Percentiles rank a stretch among this genome's conserved stretches.
These are phyloP conservation scores for Nannizzia gypsea DNA, from an alignment of 2,329 filamentous ascomycete genomes.

Conservation along the genomic window DNA sequence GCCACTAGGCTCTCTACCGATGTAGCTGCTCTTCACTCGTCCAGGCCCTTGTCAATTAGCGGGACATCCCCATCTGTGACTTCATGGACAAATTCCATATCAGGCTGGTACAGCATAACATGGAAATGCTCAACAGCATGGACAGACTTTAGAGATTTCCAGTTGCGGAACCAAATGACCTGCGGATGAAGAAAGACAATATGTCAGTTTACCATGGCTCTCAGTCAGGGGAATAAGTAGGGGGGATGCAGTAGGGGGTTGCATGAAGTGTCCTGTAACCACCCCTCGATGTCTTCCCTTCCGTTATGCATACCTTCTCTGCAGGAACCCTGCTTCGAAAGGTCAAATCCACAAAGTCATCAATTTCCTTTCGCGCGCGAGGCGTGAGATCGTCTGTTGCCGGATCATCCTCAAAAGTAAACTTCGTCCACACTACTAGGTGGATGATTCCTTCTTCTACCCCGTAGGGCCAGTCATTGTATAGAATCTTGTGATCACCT, in stretches of 20 bases:
- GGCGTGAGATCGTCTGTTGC: conserved; percentile 42
- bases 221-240: not conserved
- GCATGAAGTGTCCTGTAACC: too few relatives aligned
- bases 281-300: not conserved
- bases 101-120: conserved; percentile 57
- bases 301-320: conserved; percentile 31
- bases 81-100: conserved; percentile 53
- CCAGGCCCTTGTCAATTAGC: conserved; percentile 39
- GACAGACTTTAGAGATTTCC: conserved; percentile 49
- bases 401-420: conserved; percentile 31
- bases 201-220: not conserved
- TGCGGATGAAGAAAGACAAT: not conserved
- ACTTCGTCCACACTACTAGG: conserved; percentile 46
- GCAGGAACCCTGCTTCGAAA: conserved; percentile 44
- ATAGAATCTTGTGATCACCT: conserved; percentile 45
- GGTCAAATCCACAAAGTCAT: conserved; percentile 38
- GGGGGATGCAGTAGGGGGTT: too few relatives aligned
- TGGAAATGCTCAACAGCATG: conserved; percentile 48
- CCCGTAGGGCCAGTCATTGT: conserved; percentile 55
- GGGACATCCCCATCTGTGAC: conserved; percentile 67
- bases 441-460: conserved; percentile 44
- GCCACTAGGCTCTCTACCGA: not conserved
- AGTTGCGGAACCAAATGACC: conserved; percentile 59
- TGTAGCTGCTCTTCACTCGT: not conserved
- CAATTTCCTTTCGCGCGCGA: conserved; percentile 36